phyloP scores from a whole-genome alignment of 148 eudicot species.

The Diospyros kaki region DNA sequence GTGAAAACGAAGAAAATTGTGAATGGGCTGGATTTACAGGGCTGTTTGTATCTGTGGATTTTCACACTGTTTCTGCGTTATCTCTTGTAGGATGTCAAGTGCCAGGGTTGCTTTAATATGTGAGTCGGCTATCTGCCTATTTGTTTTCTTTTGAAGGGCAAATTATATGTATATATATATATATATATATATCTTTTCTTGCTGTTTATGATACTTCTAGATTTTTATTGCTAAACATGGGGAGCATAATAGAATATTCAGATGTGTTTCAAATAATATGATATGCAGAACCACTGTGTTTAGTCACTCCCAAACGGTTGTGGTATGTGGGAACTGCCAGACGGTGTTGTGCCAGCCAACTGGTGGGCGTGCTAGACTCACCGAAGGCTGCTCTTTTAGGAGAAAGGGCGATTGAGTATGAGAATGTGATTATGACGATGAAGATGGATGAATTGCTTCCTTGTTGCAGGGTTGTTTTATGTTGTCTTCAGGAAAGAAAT shows the following conservation, averaged over 20 bases:
- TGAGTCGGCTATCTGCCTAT: slow-evolving; percentile 6
- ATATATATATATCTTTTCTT: too few relatives aligned
- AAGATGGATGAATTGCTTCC: too few relatives aligned
- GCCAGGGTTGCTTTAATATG: slow-evolving; percentile 30
- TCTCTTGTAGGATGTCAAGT: slow-evolving; percentile 23
- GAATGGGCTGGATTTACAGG: background rate
- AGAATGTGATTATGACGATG: too few relatives aligned
- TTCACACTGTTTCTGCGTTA: background rate
- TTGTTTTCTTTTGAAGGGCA: too few relatives aligned
- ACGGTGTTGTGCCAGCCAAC: slow-evolving; percentile 27
- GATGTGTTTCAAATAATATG: too few relatives aligned
- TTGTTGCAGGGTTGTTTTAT: too few relatives aligned
- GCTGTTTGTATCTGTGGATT: background rate
- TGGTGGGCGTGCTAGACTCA: slow-evolving; percentile 25
- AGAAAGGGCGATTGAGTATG: slow-evolving; percentile 23
- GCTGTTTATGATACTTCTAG: background rate
- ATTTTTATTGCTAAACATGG: too few relatives aligned
- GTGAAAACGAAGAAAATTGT: too few relatives aligned
- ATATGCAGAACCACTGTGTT: slow-evolving; percentile 25
- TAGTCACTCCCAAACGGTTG: slow-evolving; percentile 26
- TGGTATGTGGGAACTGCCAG: slow-evolving; percentile 28
- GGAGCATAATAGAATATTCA: too few relatives aligned
- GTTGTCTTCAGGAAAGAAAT: too few relatives aligned
- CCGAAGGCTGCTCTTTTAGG: slow-evolving; percentile 27
- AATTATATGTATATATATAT: too few relatives aligned